Evolutionary conservation across 192 early-diverging fungal genomes (phyloP), one percentile per base, ranked within the genome.

Genomic region (Chytriomyces confervae): DNA sequence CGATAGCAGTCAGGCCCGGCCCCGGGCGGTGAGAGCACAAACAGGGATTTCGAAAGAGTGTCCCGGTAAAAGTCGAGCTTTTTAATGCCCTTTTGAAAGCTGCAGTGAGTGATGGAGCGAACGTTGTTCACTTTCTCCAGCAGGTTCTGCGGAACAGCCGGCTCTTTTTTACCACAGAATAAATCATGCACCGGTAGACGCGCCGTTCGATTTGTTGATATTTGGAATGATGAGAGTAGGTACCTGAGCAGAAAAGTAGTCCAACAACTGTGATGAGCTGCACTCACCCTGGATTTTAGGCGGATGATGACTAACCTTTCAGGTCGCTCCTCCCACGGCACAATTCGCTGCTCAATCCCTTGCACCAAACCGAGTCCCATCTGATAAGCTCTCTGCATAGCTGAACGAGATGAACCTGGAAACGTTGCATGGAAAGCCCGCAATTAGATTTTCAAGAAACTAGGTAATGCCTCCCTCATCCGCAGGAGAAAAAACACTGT

Each of bases 1-100:
- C 72, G 60, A 73, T 73, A 73, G 29, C 72, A 73, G 27, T 73
- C 72, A 18, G 29, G 64, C 10, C 72, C 72, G 44, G 11, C 16
- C 16, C 72, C 72, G 24, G 23, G 36, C 16, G 72, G 72, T n/a
- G 72, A 73, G 3, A 73, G 67, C 0, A 66, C 72, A 73, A 73
- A 73, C 18, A 63, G 60, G 3, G 36, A 68, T 13, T 27, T 66
- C 16, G 72, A 63, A n/a, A 73, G 49, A 11, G 10, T n/a, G 11
- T 48, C 24, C 43, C 36, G 8, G 49, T 69, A 69, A 47, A 69
- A 69, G 0, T 13, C 27, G 49, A 20, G 18, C 27, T 69, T 13
- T 16, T 69, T 24, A 1, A 69, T 47, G 11, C 24, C 11, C 44
- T 69, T 16, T 20, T 47, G 36, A 47, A 49, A 69, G 11, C 10